phyloP scores from a whole-genome alignment of 768 basidiomycete genomes.

The Psilocybe tampanensis region DNA sequence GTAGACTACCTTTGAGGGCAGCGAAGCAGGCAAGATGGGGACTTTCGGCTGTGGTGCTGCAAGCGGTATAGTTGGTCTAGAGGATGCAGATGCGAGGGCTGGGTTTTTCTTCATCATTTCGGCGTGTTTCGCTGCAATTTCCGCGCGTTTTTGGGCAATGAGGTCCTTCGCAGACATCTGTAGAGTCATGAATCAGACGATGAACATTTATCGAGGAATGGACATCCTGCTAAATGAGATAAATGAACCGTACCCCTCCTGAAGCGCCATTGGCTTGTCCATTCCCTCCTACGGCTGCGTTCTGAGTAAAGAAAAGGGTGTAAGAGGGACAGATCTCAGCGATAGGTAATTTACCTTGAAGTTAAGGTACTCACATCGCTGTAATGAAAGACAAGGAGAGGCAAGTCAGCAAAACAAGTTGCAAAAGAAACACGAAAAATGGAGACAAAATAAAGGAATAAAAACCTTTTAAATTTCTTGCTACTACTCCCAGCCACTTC shows the following conservation, averaged over 20 bases:
- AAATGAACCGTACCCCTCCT: background rate
- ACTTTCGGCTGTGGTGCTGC: constrained; percentile 42
- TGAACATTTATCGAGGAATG: background rate
- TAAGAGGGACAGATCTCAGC: background rate
- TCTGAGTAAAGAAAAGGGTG: background rate
- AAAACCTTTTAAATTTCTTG: background rate
- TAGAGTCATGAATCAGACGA: background rate
- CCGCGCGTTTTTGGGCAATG: constrained; percentile 82
- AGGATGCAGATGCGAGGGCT: constrained; percentile 27
- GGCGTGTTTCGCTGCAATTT: constrained; percentile 85
- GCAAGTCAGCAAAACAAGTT: background rate
- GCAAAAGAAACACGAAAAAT: background rate
- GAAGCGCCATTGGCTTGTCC: background rate
- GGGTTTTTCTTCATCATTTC: constrained; percentile 56
- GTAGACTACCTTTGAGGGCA: constrained; percentile 32
- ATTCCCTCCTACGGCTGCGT: background rate
- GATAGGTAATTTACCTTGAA: background rate
- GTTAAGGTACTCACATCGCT: background rate
- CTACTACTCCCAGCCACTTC: background rate
- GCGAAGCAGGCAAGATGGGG: constrained; percentile 35
- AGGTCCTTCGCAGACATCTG: constrained; percentile 61
- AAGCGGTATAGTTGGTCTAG: constrained; percentile 25
- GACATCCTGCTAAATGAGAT: background rate
- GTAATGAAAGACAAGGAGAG: background rate
- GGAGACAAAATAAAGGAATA: background rate